Evolutionary conservation across 495 filamentous ascomycete genomes (phyloP).

Genomic region (Penicillium salamii): DNA sequence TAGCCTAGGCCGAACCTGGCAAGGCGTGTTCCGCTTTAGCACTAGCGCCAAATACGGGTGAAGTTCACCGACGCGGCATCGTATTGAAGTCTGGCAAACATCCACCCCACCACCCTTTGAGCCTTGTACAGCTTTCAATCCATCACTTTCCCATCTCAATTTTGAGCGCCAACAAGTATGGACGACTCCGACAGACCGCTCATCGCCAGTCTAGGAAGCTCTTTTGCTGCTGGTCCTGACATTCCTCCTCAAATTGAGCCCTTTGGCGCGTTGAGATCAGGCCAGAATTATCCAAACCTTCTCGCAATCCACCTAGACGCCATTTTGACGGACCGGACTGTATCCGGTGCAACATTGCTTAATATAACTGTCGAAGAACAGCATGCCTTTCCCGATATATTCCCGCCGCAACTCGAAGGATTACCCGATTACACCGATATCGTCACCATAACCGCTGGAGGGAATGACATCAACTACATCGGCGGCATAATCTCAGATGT

Average conservation of each 20-base stretch:
- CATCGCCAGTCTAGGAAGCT: constrained; percentile 27
- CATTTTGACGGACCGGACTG: constrained; percentile 37
- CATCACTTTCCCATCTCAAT: too few relatives aligned
- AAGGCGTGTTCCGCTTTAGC: too few relatives aligned
- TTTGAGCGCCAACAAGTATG: too few relatives aligned
- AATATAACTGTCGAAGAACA: constrained; percentile 40
- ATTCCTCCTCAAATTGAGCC: constrained; percentile 34
- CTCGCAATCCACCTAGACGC: constrained; percentile 31
- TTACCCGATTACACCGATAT: constrained; percentile 36
- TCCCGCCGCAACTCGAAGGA: constrained; percentile 36
- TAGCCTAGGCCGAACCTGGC: too few relatives aligned
- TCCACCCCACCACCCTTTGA: too few relatives aligned
- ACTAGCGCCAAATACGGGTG: too few relatives aligned
- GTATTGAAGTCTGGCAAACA: too few relatives aligned
- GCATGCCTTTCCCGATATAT: constrained; percentile 18
- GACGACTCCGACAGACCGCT: too few relatives aligned
- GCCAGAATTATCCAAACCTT: constrained; percentile 41
- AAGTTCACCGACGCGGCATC: too few relatives aligned
- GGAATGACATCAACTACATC: constrained; percentile 47
- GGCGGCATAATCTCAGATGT: constrained; percentile 36
- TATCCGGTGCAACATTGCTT: constrained; percentile 42
- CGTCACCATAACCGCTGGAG: constrained; percentile 40
- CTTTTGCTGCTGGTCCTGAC: constrained; percentile 46
- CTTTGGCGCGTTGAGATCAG: constrained; percentile 31
- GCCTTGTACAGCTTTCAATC: too few relatives aligned